phyloP scores from a whole-genome alignment of 75 land plant species.

The Gnetum montanum region DNA sequence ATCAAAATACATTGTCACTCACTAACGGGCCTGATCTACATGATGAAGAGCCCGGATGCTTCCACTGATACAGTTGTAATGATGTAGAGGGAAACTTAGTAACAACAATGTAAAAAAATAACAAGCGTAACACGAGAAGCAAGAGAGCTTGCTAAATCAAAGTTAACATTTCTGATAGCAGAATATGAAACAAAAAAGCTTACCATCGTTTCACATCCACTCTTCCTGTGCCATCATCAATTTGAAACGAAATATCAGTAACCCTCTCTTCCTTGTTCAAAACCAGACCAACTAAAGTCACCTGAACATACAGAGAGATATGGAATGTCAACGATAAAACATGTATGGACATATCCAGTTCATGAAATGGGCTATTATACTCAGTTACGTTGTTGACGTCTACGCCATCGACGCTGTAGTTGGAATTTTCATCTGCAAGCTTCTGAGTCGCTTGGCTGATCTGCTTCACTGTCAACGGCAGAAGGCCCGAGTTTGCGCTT shows the following conservation, averaged over 20 bases:
- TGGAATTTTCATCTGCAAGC: slow-evolving; percentile 44
- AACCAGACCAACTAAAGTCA: slow-evolving; percentile 76
- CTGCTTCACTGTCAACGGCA: slow-evolving; percentile 85
- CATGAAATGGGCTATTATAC: no score
- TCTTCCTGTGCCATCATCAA: slow-evolving; percentile 90
- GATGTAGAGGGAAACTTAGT: no score
- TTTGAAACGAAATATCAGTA: slow-evolving; percentile 61
- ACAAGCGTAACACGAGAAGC: no score
- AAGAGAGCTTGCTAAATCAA: no score
- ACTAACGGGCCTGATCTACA: no score
- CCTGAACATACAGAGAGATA: slow-evolving; percentile 19
- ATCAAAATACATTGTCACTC: no score
- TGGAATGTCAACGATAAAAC: not conserved
- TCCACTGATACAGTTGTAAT: no score
- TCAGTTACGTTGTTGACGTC: slow-evolving; percentile 57
- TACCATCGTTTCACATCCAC: slow-evolving; percentile 78
- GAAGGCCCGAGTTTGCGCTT: slow-evolving; percentile 34
- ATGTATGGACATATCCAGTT: not conserved
- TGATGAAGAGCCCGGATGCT: no score
- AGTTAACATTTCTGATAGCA: no score
- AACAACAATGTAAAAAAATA: no score
- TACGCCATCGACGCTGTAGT: slow-evolving; percentile 55
- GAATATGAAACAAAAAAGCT: not conserved
- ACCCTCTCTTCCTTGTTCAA: slow-evolving; percentile 53
- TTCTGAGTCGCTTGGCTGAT: slow-evolving; percentile 65